These are phyloP conservation scores for Psilocybe sp. DNA, from an alignment of 768 basidiomycete species.

Conservation along the genomic window DNA sequence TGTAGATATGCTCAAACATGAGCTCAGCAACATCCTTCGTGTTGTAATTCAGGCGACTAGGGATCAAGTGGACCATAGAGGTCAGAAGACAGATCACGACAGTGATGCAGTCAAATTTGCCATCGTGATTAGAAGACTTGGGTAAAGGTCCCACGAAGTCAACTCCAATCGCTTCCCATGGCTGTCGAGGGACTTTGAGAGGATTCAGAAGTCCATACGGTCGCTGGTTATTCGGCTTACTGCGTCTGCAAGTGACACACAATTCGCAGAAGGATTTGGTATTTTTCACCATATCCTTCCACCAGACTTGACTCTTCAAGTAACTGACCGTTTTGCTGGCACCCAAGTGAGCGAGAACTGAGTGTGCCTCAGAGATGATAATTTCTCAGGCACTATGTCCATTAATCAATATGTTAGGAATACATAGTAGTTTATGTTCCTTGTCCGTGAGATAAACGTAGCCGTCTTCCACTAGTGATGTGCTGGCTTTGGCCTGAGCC, in stretches of 20 bases:
- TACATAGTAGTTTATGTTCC: neutral
- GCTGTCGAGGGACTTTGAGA: slow-evolving; percentile 2
- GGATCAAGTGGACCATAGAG: slow-evolving; percentile 10
- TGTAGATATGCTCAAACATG: slow-evolving; percentile 5
- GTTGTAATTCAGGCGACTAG: neutral
- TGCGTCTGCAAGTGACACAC: slow-evolving; percentile 5
- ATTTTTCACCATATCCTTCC: slow-evolving; percentile 5
- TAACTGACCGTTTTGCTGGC: slow-evolving; percentile 4
- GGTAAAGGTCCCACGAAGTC: slow-evolving; percentile 10
- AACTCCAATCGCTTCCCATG: slow-evolving; percentile 11
- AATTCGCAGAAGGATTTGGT: slow-evolving; percentile 1
- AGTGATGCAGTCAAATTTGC: slow-evolving; percentile 2
- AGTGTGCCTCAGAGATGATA: slow-evolving; percentile 4
- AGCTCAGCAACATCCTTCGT: slow-evolving; percentile 6
- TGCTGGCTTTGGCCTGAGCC: too few relatives aligned
- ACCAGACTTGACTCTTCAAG: slow-evolving; percentile 6
- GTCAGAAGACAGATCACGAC: too few relatives aligned
- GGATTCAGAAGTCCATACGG: slow-evolving; percentile 13
- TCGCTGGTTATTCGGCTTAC: slow-evolving; percentile 2
- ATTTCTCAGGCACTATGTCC: slow-evolving; percentile 3
- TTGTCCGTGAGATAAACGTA: slow-evolving; percentile 2
- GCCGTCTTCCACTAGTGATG: slow-evolving; percentile 2
- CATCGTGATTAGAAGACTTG: slow-evolving; percentile 5
- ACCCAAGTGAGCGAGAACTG: slow-evolving; percentile 3
- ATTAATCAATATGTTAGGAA: neutral